Evolutionary conservation across 345 rosid species (phyloP), one percentile per base, ranked within the genome.

Genomic region (Linum trigynum): DNA sequence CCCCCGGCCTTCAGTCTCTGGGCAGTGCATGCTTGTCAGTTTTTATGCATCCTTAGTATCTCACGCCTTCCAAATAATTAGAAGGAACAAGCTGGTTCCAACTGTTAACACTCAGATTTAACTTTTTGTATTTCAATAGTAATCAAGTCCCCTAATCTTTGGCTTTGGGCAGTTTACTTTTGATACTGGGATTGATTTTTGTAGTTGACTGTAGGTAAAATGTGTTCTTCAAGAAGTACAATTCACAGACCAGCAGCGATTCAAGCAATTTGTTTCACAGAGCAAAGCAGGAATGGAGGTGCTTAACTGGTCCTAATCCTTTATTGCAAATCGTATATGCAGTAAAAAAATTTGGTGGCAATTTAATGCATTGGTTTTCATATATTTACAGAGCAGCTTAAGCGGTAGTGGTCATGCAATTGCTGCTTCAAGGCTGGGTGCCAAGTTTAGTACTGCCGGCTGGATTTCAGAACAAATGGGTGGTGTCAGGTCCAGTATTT

Each of bases 381-480:
- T 59, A 58, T 77, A 16, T 67, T 66, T 71, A 51, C 78, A 94
- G 99, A 88, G 87, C 77, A 97, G 87, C 39, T 57, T 94, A 76
- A 82, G 92, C 77, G 97, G 97, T 75, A 77, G 97, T 75, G 99
- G 99, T 62, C 96, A 94, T 8, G 91, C 86, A 75, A 75, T 94
- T 74, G 97, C 97, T 39, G 89, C 92, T 1, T 80, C 91, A 38
- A 85, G 99, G 76, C 85, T 90, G 97, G 95, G 86, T 77, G 97
- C 96, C 64, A 90, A 86, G 86, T 77, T 90, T 73, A 90, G 85
- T 73, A 62, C 79, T 73, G 84, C 97, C 8, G 99, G 97, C 66
- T 90, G 96, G 97, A 78, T 94, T 66, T 90, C 99, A 72, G 99
- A 94, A 72, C 99, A 90, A 81, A 94, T 94, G 95, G 91, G 95